Evolutionary conservation across 257 asterid species (phyloP).

Genomic region (Lycium ferocissimum): DNA sequence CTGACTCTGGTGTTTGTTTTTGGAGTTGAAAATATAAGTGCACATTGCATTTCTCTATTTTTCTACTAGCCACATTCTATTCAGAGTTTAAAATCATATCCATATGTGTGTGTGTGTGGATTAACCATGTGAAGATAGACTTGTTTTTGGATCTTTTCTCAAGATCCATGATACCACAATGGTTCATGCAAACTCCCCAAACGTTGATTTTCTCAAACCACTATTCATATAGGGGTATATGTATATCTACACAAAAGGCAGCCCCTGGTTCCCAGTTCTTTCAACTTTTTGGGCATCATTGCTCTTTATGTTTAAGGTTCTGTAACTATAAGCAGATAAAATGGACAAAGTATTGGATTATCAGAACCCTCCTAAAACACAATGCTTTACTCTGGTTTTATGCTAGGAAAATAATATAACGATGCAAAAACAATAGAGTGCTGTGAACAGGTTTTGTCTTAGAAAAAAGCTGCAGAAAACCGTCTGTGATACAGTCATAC

Average conservation of each 20-base stretch:
- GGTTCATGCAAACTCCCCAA: background rate
- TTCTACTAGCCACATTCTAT: background rate
- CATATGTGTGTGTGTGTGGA: background rate
- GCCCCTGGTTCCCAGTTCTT: background rate
- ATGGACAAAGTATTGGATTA: background rate
- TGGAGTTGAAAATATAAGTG: background rate
- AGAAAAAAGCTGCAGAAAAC: background rate
- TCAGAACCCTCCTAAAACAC: background rate
- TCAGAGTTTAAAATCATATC: background rate
- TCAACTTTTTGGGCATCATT: background rate
- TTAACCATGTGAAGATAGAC: background rate
- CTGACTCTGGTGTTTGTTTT: background rate
- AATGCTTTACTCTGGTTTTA: background rate
- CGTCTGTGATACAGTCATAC: background rate
- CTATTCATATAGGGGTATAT: background rate
- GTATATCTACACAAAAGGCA: background rate
- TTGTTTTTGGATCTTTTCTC: background rate
- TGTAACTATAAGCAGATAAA: background rate
- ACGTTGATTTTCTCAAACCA: background rate
- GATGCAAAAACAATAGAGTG: background rate
- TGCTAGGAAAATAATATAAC: background rate
- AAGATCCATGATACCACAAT: background rate
- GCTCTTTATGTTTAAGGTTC: background rate
- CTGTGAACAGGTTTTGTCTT: background rate
- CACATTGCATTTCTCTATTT: background rate